Conservation (phyloP, 345 rosid species). For the Alliaria petiolata region DNA sequence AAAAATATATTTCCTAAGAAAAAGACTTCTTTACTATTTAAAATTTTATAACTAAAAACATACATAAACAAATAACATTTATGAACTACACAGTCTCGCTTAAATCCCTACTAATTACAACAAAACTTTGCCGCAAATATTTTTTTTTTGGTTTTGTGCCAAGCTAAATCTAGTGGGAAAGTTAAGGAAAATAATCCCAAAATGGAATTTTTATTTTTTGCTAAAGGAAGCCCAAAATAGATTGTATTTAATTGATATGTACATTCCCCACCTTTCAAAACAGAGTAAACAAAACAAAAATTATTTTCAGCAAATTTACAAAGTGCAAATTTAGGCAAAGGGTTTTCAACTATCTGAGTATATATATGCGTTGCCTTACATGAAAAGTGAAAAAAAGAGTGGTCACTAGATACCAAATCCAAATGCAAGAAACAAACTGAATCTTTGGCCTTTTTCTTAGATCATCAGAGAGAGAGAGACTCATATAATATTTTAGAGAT, state of each 20-base stretch:
- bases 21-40: neutral
- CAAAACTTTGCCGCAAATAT: too few relatives aligned
- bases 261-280: neutral
- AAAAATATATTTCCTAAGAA: neutral
- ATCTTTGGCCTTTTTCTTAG: neutral
- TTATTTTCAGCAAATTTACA: too few relatives aligned
- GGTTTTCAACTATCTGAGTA: neutral
- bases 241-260: neutral
- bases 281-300: neutral
- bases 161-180: too few relatives aligned
- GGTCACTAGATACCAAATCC: neutral
- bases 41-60: too few relatives aligned
- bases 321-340: neutral
- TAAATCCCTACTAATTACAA: too few relatives aligned
- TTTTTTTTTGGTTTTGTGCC: too few relatives aligned
- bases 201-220: too few relatives aligned
- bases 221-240: neutral
- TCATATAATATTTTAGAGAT: neutral
- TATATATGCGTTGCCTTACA: neutral
- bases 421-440: slow-evolving; percentile 8
- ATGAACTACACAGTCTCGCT: too few relatives aligned
- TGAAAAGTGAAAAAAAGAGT: neutral
- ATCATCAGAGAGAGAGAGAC: slow-evolving; percentile 10
- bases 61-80: too few relatives aligned
- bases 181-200: neutral